Conservation (phyloP, 2,329 filamentous ascomycete genomes). For the Aureobasidium pullulans region DNA sequence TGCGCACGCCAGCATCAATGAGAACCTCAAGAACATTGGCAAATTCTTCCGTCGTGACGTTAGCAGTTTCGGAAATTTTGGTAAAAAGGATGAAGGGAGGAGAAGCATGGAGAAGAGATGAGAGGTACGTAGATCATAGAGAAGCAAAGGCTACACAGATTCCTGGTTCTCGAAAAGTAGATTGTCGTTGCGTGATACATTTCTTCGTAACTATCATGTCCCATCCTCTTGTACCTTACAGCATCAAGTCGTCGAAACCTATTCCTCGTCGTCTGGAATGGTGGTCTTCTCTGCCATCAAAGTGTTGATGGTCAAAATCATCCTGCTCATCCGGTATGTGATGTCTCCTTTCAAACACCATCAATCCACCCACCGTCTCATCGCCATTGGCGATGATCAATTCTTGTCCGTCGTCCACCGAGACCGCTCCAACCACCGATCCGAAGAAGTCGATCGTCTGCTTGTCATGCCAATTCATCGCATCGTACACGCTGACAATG, state of each 20-base stretch:
- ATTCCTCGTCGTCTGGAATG: background rate
- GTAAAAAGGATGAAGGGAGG: slow-evolving; percentile 26
- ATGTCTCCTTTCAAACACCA: slow-evolving; percentile 12
- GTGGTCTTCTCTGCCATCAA: background rate
- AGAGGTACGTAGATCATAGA: background rate
- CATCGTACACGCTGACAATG: slow-evolving; percentile 63
- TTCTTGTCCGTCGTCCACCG: slow-evolving; percentile 60
- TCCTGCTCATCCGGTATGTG: background rate
- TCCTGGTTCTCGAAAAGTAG: background rate
- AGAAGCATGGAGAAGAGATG: slow-evolving; percentile 15
- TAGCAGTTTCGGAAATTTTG: slow-evolving; percentile 64
- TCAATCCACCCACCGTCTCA: slow-evolving; percentile 55
- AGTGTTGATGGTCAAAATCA: background rate
- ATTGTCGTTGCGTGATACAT: slow-evolving; percentile 5
- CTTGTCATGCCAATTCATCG: slow-evolving; percentile 51
- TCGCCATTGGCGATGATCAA: slow-evolving; percentile 65
- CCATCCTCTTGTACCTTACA: slow-evolving; percentile 6
- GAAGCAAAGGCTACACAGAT: no score
- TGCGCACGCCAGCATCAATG: slow-evolving; percentile 52
- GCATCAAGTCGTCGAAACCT: background rate
- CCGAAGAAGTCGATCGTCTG: slow-evolving; percentile 70
- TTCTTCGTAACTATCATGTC: slow-evolving; percentile 2
- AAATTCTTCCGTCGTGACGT: slow-evolving; percentile 93
- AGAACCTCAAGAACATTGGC: slow-evolving; percentile 90
- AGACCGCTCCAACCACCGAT: slow-evolving; percentile 61